phyloP scores from a whole-genome alignment of 2,329 filamentous ascomycete genomes.

The Colletotrichum sp. region DNA sequence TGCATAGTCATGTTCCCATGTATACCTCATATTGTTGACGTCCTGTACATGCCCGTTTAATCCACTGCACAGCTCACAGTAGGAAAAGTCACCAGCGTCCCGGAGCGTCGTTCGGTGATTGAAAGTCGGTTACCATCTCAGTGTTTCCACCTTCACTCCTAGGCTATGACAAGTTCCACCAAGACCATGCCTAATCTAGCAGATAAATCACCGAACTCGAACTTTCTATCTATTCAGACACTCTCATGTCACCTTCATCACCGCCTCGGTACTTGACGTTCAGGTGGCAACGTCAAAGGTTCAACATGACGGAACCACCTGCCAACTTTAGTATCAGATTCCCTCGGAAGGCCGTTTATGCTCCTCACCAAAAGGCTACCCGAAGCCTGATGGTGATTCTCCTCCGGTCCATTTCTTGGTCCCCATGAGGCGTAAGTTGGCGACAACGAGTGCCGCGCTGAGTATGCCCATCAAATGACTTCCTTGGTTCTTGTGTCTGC shows the following conservation, averaged over 20 bases:
- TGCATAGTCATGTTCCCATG: neutral
- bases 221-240: neutral
- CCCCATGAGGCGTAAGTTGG: neutral
- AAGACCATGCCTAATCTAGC: neutral
- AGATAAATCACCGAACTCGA: neutral
- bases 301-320: neutral
- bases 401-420: neutral
- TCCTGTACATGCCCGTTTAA: neutral
- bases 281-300: neutral
- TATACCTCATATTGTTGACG: neutral
- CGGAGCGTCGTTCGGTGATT: neutral
- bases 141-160: neutral
- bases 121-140: neutral
- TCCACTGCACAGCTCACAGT: neutral
- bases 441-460: neutral
- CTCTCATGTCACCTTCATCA: neutral
- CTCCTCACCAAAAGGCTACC: no score
- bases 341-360: no score
- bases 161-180: neutral
- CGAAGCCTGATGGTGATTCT: neutral
- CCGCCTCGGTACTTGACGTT: neutral
- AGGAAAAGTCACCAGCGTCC: neutral
- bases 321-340: no score
- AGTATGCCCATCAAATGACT: neutral
- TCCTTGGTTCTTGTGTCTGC: neutral